phyloP scores from a whole-genome alignment of 164 flowering plant species.

The Magnolia kwangsiensis region DNA sequence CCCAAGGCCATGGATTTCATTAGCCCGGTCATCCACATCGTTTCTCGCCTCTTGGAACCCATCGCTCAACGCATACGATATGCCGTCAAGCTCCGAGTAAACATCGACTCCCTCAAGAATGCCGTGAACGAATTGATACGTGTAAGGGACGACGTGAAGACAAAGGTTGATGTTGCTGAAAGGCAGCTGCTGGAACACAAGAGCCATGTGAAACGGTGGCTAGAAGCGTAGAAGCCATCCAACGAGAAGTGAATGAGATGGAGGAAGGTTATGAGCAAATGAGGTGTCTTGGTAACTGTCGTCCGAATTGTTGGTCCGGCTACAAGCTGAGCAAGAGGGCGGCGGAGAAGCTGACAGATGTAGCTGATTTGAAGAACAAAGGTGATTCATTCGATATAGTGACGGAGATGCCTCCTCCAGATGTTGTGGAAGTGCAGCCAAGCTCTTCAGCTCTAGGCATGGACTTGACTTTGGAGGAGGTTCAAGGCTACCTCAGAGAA shows the following conservation, averaged over 20 bases:
- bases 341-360: neutral
- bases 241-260: neutral
- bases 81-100: neutral
- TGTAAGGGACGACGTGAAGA: neutral
- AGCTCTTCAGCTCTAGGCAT: neutral
- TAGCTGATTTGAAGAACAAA: neutral
- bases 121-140: no score
- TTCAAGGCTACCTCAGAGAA: neutral
- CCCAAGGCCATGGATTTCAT: no score
- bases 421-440: neutral
- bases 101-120: no score
- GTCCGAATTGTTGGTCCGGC: neutral
- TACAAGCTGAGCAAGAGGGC: constrained; percentile 6
- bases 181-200: neutral
- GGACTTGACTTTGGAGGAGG: neutral
- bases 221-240: neutral
- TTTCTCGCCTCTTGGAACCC: no score
- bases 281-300: neutral
- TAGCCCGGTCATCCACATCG: no score
- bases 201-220: neutral
- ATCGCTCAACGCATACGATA: no score
- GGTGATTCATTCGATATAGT: neutral
- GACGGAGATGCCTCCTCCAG: neutral
- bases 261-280: neutral
- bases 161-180: neutral